These are phyloP conservation scores for Xylaria venustula DNA, from an alignment of 495 filamentous ascomycete genomes.

Conservation along the genomic window DNA sequence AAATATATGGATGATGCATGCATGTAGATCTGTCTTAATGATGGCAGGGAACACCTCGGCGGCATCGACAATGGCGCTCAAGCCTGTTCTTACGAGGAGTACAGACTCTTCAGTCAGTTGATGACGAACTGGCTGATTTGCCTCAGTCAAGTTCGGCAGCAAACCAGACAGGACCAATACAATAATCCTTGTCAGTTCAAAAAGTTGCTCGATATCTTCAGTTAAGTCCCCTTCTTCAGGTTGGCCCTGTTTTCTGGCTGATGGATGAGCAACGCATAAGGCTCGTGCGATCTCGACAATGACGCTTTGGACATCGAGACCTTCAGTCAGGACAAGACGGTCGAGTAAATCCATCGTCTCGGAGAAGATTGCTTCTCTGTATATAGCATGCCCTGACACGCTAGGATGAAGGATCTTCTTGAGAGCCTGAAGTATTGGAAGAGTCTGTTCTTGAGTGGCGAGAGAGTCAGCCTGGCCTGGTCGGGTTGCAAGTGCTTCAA, in stretches of 20 bases:
- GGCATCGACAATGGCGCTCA: constrained; percentile 88
- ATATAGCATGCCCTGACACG: constrained; percentile 95
- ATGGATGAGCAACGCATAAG: constrained; percentile 85
- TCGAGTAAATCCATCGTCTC: constrained; percentile 97
- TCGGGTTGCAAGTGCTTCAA: constrained; percentile 87
- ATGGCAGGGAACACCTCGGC: constrained; percentile 93
- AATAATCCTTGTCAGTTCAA: constrained; percentile 93
- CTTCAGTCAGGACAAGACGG: constrained; percentile 88
- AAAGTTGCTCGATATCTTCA: constrained; percentile 97
- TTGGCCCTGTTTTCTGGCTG: constrained; percentile 68
- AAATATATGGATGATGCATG: constrained; percentile 96
- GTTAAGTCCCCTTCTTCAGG: constrained; percentile 72
- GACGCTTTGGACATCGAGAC: constrained; percentile 81
- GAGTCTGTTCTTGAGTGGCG: constrained; percentile 72
- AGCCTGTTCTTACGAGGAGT: constrained; percentile 70
- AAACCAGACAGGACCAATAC: constrained; percentile 86
- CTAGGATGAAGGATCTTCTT: constrained; percentile 93
- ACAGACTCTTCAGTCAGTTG: constrained; percentile 80
- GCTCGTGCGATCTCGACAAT: constrained; percentile 92
- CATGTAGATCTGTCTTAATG: constrained; percentile 94
- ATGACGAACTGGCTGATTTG: constrained; percentile 66
- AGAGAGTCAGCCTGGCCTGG: constrained; percentile 66
- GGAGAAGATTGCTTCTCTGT: constrained; percentile 91
- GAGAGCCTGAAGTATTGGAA: constrained; percentile 86
- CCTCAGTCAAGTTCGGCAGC: constrained; percentile 80